Conservation (phyloP, 805 yeast genomes). For the Starmerella khaoyaiensis region DNA sequence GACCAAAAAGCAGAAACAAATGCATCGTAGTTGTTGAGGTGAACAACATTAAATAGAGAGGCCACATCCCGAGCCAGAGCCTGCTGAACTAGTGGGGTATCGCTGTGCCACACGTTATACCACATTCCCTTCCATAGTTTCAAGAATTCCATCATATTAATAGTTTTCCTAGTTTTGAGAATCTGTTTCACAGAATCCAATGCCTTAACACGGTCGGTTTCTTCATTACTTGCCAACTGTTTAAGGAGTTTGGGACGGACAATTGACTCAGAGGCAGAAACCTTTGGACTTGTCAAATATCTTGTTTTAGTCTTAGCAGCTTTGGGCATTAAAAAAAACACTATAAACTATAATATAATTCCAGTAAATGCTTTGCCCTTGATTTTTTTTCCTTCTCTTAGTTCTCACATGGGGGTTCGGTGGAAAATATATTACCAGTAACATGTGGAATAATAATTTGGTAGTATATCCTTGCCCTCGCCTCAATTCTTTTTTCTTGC, state of each 20-base stretch:
- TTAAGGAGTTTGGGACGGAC: conserved; percentile 14
- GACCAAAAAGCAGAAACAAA: conserved; percentile 73
- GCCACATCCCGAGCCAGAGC: conserved; percentile 65
- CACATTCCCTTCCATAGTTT: conserved; percentile 95
- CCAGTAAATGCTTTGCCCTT: too few species aligned
- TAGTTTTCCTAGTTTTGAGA: conserved; percentile 34
- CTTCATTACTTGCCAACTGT: conserved; percentile 23
- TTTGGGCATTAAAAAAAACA: background rate
- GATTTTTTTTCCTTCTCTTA: background rate
- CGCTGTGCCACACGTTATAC: conserved; percentile 93
- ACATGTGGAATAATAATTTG: too few species aligned
- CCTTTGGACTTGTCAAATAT: background rate
- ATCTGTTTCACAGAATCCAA: conserved; percentile 49
- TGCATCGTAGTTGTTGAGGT: conserved; percentile 31
- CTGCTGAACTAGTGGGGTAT: conserved; percentile 86
- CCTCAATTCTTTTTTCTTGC: conserved; percentile 7
- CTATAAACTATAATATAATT: background rate
- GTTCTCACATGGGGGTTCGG: too few species aligned
- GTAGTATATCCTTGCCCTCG: background rate
- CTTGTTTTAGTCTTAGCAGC: too few species aligned
- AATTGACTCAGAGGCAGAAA: conserved; percentile 1
- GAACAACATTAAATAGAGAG: conserved; percentile 30
- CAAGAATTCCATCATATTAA: conserved; percentile 44
- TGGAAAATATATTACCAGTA: too few species aligned
- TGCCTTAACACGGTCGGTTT: conserved; percentile 62